Conservation (phyloP, 1,284 basidiomycete species). For the Malassezia pachydermatis region DNA sequence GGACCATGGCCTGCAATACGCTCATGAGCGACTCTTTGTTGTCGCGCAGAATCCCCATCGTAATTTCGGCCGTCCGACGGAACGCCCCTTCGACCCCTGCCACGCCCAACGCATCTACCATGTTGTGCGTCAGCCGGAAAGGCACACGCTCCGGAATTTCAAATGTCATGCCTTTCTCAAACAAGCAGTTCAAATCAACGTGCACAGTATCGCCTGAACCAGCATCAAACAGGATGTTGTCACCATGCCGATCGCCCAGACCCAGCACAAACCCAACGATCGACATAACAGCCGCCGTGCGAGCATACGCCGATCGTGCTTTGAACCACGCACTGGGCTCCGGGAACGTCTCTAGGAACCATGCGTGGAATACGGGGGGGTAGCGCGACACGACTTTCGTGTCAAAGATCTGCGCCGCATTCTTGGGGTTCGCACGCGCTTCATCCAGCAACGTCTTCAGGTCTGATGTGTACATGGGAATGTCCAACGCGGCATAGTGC, state of each 20-base stretch:
- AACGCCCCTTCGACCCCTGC: constrained; percentile 91
- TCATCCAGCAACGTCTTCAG: constrained; percentile 56
- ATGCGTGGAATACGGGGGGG: constrained; percentile 87
- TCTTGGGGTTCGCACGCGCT: constrained; percentile 55
- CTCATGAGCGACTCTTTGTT: constrained; percentile 92
- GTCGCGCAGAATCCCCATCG: constrained; percentile 72
- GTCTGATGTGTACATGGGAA: constrained; percentile 50
- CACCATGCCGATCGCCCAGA: constrained; percentile 91
- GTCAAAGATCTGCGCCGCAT: constrained; percentile 57
- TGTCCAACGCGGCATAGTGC: constrained; percentile 55
- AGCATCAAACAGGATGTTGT: constrained; percentile 88
- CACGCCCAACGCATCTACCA: constrained; percentile 84
- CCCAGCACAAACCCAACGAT: constrained; percentile 97
- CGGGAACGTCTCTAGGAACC: constrained; percentile 93
- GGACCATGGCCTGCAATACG: constrained; percentile 91
- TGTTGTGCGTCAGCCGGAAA: constrained; percentile 88
- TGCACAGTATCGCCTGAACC: constrained; percentile 86
- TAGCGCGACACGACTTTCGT: constrained; percentile 54
- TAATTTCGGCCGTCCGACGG: constrained; percentile 83
- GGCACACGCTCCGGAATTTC: constrained; percentile 88
- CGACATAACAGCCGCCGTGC: constrained; percentile 93
- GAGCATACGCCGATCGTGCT: constrained; percentile 71
- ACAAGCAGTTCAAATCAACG: constrained; percentile 96
- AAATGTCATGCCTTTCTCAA: constrained; percentile 80
- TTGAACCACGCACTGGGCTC: constrained; percentile 91